Percentiles rank a stretch among this genome's conserved stretches.
Evolutionary conservation across 306 rosid genomes (phyloP).

Genomic region (Acacia crassicarpa): DNA sequence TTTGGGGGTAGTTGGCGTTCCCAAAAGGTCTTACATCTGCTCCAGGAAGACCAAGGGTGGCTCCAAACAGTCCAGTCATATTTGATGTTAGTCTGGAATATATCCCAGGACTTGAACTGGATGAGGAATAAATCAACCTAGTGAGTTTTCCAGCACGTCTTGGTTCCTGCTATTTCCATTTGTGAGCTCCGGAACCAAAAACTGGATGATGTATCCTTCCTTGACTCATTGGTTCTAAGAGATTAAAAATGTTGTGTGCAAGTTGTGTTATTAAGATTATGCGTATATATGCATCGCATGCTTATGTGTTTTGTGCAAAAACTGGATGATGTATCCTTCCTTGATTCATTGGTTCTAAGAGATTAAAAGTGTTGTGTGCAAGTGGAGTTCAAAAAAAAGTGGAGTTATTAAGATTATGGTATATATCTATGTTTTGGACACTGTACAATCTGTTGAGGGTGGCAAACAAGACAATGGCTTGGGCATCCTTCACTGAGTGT

Average conservation of each 20-base stretch:
- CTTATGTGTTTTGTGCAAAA: neutral
- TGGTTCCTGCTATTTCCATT: neutral
- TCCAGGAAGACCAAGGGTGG: constrained; percentile 99
- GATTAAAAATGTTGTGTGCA: neutral
- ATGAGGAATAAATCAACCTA: constrained; percentile 52
- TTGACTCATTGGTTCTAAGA: neutral
- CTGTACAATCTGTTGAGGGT: neutral
- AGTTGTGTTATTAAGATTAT: neutral
- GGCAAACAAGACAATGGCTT: neutral
- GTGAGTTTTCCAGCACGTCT: neutral
- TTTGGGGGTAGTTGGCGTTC: constrained; percentile 77
- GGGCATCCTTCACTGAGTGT: neutral
- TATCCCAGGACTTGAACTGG: constrained; percentile 82
- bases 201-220: neutral
- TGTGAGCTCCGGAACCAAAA: neutral
- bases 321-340: neutral
- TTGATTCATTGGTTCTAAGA: neutral
- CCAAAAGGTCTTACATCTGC: constrained; percentile 94
- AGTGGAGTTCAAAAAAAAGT: too few relatives aligned
- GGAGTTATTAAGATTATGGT: too few relatives aligned
- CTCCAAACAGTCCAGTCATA: constrained; percentile 89
- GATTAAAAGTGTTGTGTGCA: neutral
- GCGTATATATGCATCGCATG: neutral
- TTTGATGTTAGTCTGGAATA: constrained; percentile 93
- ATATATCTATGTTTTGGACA: neutral